Percentiles rank a stretch among this genome's conserved stretches.
Evolutionary conservation across 768 basidiomycete species (phyloP).

Genomic region (Pleurotus salmoneostramineus): DNA sequence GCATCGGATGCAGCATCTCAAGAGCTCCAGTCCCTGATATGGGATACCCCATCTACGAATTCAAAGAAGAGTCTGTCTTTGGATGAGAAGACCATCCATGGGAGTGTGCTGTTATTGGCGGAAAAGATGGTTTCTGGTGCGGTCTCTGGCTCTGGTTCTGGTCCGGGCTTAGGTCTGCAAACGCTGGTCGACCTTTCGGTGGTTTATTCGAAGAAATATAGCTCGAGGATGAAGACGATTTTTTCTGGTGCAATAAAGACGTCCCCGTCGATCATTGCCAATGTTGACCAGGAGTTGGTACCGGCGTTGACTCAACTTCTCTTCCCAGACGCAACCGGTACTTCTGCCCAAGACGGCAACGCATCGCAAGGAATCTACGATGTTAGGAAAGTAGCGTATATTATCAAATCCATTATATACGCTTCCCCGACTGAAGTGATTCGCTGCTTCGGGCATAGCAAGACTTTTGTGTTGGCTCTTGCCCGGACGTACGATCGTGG

Average conservation of each 20-base stretch:
- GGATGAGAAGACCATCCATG: conserved; percentile 42
- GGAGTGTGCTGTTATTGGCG: conserved; percentile 50
- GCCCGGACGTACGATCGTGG: conserved; percentile 60
- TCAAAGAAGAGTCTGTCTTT: conserved; percentile 15
- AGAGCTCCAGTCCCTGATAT: conserved; percentile 53
- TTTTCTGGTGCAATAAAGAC: conserved; percentile 34
- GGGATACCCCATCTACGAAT: conserved; percentile 30
- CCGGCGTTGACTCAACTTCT: conserved; percentile 55
- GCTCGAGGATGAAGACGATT: conserved; percentile 40
- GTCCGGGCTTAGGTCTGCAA: conserved; percentile 39
- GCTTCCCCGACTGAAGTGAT: conserved; percentile 44
- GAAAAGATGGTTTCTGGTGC: conserved; percentile 42
- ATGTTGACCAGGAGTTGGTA: conserved; percentile 42
- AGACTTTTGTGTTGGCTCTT: conserved; percentile 49
- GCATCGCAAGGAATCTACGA: conserved; percentile 52
- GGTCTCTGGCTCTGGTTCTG: not conserved
- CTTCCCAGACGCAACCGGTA: not conserved
- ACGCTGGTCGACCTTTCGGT: conserved; percentile 63
- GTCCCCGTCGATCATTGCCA: conserved; percentile 25
- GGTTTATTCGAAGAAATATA: conserved; percentile 42
- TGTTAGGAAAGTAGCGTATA: conserved; percentile 59
- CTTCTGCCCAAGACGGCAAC: conserved; percentile 19
- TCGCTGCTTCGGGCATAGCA: conserved; percentile 48
- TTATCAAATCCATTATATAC: conserved; percentile 50
- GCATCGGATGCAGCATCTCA: conserved; percentile 52